Evolutionary conservation across 1,284 basidiomycete genomes (phyloP).

Genomic region (Fomitiporia mediterranea): DNA sequence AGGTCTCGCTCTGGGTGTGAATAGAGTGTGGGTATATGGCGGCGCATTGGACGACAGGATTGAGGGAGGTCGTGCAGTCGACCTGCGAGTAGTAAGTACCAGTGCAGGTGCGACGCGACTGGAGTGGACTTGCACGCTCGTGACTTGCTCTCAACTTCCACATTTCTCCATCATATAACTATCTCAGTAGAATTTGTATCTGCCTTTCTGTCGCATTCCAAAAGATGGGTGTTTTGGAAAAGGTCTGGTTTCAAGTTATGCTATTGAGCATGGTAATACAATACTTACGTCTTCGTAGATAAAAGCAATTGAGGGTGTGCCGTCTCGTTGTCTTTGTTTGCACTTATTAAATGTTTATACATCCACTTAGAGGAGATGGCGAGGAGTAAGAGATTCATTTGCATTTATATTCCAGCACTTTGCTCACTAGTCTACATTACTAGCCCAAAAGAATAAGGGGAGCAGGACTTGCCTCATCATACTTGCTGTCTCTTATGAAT

Average conservation of each 20-base stretch:
- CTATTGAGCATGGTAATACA: too few species aligned
- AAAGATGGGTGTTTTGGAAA: constrained; percentile 88
- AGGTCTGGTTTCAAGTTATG: constrained; percentile 47
- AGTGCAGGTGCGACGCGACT: background rate
- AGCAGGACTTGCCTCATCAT: too few species aligned
- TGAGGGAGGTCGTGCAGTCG: background rate
- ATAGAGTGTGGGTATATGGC: constrained; percentile 63
- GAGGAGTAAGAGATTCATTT: constrained; percentile 59
- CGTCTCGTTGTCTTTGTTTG: background rate
- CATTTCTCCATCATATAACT: too few species aligned
- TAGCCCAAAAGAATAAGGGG: constrained; percentile 91
- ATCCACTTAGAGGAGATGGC: constrained; percentile 82
- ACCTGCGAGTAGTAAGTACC: too few species aligned
- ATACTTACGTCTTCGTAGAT: constrained; percentile 49
- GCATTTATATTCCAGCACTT: constrained; percentile 12
- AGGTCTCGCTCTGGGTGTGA: constrained; percentile 55
- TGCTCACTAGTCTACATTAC: constrained; percentile 20
- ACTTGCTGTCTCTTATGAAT: too few species aligned
- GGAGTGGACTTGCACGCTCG: too few species aligned
- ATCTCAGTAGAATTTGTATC: too few species aligned
- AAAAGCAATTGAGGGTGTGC: constrained; percentile 88
- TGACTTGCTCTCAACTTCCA: too few species aligned
- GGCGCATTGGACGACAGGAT: constrained; percentile 30
- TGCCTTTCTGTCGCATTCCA: too few species aligned
- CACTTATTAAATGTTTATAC: constrained; percentile 16